phyloP scores from a whole-genome alignment of 495 filamentous ascomycete genomes.

The Massariosphaeria phaeospora region DNA sequence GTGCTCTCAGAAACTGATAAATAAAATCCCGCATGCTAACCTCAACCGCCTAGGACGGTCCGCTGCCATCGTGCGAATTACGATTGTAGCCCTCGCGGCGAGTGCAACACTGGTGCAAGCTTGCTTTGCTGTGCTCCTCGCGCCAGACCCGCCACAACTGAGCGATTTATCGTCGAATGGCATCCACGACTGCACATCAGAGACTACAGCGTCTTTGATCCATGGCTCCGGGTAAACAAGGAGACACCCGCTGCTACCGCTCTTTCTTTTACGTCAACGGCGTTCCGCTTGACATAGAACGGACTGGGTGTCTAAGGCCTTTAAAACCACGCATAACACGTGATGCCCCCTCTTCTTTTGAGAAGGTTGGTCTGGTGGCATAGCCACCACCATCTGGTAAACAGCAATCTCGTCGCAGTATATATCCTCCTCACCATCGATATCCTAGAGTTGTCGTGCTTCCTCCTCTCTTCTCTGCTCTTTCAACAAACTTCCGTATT shows the following conservation, averaged over 20 bases:
- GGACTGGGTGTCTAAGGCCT: neutral
- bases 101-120: conserved; percentile 10
- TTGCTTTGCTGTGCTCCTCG: neutral
- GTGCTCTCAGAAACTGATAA: too few relatives aligned
- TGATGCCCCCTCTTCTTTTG: too few relatives aligned
- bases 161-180: conserved; percentile 4
- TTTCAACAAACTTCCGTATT: neutral
- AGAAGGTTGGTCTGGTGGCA: too few relatives aligned
- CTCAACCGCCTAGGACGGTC: too few relatives aligned
- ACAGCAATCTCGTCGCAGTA: neutral
- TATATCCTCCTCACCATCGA: neutral
- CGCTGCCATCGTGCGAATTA: too few relatives aligned
- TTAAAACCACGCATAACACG: neutral
- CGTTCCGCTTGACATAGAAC: neutral
- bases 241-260: neutral
- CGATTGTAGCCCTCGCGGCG: too few relatives aligned
- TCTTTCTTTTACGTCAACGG: neutral
- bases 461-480: neutral
- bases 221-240: too few relatives aligned
- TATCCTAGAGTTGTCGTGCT: too few relatives aligned
- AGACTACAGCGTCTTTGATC: neutral
- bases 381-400: neutral
- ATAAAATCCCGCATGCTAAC: too few relatives aligned
- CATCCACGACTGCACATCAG: neutral
- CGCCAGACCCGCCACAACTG: neutral